Evolutionary conservation across 371 early-diverging fungal genomes (phyloP), one percentile per base, ranked within the genome.

Genomic region (Mucor mucedo): DNA sequence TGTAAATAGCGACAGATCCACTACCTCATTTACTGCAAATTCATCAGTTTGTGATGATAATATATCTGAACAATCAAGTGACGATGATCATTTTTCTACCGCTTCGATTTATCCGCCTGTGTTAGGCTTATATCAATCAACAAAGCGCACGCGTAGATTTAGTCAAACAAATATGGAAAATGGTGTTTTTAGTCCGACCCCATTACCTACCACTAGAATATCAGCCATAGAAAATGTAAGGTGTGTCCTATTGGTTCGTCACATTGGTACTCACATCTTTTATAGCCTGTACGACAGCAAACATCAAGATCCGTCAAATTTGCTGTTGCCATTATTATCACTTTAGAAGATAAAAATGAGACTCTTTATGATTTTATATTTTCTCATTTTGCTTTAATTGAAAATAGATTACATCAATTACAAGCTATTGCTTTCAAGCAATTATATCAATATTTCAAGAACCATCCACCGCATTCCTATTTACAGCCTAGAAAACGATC

Each of bases 91-190:
- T 39, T 67, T 60, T 42, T 70, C 68, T 28, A 55, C 62, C 11
- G 41, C 68, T 11, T 72, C 69, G 11, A 59, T 63, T 52, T 78
- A 61, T 27, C 79, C 69, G 4, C 78, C 83, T 21, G 66, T 76
- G 2, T 62, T 77, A 13, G 82, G 79, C 6, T 58, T 77, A 13
- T 69, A 60, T 50, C 64, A 75, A 44, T 73, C 74, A 53, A 69
- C 72, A 5, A 80, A 86, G 41, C 73, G 88, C 45, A 72, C 81
- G 6, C 70, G 84, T 14, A 71, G 84, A 28, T 83, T 82, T 38
- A 84, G 84, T 55, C 84, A 85, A 56, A 88, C 89, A 2, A 86
- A 83, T 58, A 82, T 88, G 79, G 89, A 88, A 60, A 84, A 86
- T 55, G 85, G 86, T 4, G 65, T 70, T 0, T 88, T 88, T 62